Base-by-base conservation (phyloP, 768 basidiomycete species). In the Daedaleopsis nitida region DNA sequence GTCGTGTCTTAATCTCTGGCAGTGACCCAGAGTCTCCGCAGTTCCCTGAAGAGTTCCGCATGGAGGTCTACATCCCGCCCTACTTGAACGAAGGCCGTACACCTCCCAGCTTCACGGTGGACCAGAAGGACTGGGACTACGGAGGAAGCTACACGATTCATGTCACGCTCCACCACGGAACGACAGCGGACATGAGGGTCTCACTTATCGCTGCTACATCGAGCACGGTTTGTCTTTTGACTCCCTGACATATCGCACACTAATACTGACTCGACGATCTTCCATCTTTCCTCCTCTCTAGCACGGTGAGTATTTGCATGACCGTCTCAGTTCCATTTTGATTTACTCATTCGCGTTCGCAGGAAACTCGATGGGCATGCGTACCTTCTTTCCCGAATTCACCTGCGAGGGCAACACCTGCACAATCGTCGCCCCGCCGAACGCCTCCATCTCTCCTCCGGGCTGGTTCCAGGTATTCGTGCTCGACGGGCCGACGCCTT, bases 11-110 rank as follows among this genome's bases (percentile, higher is more conserved):
- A 49, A 78, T 93, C 42, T 89, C 91, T 10, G 91, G 91, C 0
- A 91, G 88, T 11, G 91, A 89, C 65, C 89, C 87, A 8, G 75
- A 88, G 69, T 86, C 85, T 16, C 55, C 64, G 57, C 78, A 76
- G 38, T 89, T 85, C 67, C 85, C 87, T 0, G 86, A 94, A 64
- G 92, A 96, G 70, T 88, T 92, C 74, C 83, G 93, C 13, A 82
- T 82, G 64, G 81, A 89, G 71, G 86, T 88, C 27, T 97, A 96
- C 76, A 83, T 91, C 67, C 96, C 96, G 7, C 92, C 91, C 16
- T 98, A 96, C 73, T 81, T 93, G 61, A 85, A 75, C 63, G 74
- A 82, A 63, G 89, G 89, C 11, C 74, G 80, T 62, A 71, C 64
- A 5, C 89, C 88, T 59, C 94, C 90, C 0, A 76, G 73, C 45